Base-by-base conservation (phyloP, 176 grass and related monocot species). In the sorghum (Sorghum bicolor) region DNA sequence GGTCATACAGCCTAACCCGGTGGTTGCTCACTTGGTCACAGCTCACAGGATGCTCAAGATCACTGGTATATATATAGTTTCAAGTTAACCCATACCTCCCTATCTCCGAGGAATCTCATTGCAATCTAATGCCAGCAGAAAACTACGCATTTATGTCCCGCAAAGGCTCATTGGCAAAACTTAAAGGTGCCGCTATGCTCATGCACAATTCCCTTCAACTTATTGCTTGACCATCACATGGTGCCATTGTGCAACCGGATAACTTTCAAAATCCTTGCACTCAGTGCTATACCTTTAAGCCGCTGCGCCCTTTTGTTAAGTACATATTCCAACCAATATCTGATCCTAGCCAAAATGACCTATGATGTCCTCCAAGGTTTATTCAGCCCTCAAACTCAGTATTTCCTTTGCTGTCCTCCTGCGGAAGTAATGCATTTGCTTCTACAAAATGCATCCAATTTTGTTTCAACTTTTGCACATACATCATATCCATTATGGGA, bases 391-490 rank as follows among this genome's bases (percentile, higher is more conserved):
- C 86, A 92, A 80, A 64, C 68, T 85, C 75, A 97, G 68, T 76
- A 97, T 82, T 86, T 97, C 94, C 82, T 88, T 94, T 20, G 89
- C 89, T 69, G 82, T 97, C 65, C 94, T 97, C 78, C 70, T 86
- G 50, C 94, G 85, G 89, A 97, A 94, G 84, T 97, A 97, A 67
- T 22, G 10, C 94, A 97, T 97, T 66, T 97, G 81, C 48, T 97
- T 86, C 94, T 97, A 78, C 63, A 29, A 86, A 88, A 88, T 5
- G 64, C 7, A 66, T 40, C 8, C 55, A 25, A 25, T 60, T 60
- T 60, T 25, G 55, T 60, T 60, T 52, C 22, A 81, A 70, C 28
- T 63, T 44, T 31, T 70, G 22, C 43, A 67, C 32, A 78, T 57
- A 86, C 30, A 84, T 5, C 40, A 75, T 47, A 87, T 48, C 24